Evolutionary conservation across 1,284 basidiomycete genomes (phyloP).

Genomic region (Microbotryum lychnidis-dioicae): DNA sequence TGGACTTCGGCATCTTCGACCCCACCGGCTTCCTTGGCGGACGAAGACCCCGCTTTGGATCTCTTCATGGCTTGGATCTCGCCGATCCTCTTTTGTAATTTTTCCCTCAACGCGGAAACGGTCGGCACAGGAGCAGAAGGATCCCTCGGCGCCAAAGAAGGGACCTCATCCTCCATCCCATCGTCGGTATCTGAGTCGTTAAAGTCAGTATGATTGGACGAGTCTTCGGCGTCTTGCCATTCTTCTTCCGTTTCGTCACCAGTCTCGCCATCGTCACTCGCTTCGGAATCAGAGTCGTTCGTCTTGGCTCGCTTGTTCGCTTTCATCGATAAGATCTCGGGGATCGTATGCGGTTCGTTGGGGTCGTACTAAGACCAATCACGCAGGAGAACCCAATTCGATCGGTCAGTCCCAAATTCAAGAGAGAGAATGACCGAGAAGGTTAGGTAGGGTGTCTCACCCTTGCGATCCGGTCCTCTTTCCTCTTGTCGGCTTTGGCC

Average conservation of each 20-base stretch:
- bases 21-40: constrained; percentile 28
- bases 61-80: constrained; percentile 50
- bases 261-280: constrained; percentile 29
- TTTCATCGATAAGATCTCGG: constrained; percentile 53
- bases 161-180: constrained; percentile 31
- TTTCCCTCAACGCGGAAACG: constrained; percentile 63
- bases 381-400: too few species aligned
- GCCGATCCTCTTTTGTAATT: constrained; percentile 68
- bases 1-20: constrained; percentile 35
- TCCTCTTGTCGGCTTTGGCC: constrained; percentile 49
- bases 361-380: constrained; percentile 66
- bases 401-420: too few species aligned
- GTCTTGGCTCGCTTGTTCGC: constrained; percentile 48
- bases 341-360: constrained; percentile 69
- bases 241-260: constrained; percentile 42
- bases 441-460: constrained; percentile 41
- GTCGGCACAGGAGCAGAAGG: constrained; percentile 23
- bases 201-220: constrained; percentile 34
- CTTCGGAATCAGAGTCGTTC: constrained; percentile 42
- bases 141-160: constrained; percentile 52
- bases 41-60: constrained; percentile 38
- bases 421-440: too few species aligned
- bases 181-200: constrained; percentile 37
- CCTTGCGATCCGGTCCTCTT: constrained; percentile 75
- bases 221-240: constrained; percentile 35